These are phyloP conservation scores for Blastobotrys muscicola DNA, from an alignment of 805 yeast genomes.

Conservation along the genomic window DNA sequence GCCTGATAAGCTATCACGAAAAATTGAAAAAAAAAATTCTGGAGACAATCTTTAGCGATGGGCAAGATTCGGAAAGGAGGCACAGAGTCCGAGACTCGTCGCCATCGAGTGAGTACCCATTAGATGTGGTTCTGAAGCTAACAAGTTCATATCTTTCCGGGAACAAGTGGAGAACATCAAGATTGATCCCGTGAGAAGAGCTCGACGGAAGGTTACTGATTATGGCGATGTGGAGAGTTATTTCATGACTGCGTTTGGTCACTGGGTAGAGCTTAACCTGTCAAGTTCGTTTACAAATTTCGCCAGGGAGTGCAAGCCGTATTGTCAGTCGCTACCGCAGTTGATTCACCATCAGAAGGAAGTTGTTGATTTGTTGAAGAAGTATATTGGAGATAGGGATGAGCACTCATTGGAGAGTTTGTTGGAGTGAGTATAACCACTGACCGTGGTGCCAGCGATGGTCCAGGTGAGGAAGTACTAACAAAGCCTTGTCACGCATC, in stretches of 20 bases:
- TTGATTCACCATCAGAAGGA: conserved; percentile 57
- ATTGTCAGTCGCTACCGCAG: conserved; percentile 68
- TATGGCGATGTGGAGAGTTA: conserved; percentile 43
- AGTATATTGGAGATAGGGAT: conserved; percentile 47
- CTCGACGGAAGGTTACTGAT: conserved; percentile 21
- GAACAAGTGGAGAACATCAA: conserved; percentile 76
- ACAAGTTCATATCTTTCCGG: conserved; percentile 38
- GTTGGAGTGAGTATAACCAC: conserved; percentile 39
- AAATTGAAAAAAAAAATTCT: not conserved
- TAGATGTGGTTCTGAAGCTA: not conserved
- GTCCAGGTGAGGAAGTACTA: conserved; percentile 1
- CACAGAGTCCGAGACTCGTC: no score
- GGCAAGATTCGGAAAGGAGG: no score
- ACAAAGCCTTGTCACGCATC: conserved; percentile 52
- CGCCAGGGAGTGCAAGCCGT: conserved; percentile 41
- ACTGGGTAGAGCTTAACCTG: conserved; percentile 82
- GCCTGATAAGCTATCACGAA: not conserved
- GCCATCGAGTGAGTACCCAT: not conserved
- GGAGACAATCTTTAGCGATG: no score
- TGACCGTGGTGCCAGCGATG: not conserved
- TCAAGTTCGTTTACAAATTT: conserved; percentile 64
- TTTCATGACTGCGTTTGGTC: conserved; percentile 66
- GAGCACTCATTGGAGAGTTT: conserved; percentile 68
- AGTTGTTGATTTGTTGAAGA: conserved; percentile 46
- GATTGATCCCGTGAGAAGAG: conserved; percentile 54